A percentile compares a stretch with the other conserved stretches of the same genome.
Evolutionary conservation across 2,329 filamentous ascomycete species (phyloP).

Genomic region (Kalmusia sp.): DNA sequence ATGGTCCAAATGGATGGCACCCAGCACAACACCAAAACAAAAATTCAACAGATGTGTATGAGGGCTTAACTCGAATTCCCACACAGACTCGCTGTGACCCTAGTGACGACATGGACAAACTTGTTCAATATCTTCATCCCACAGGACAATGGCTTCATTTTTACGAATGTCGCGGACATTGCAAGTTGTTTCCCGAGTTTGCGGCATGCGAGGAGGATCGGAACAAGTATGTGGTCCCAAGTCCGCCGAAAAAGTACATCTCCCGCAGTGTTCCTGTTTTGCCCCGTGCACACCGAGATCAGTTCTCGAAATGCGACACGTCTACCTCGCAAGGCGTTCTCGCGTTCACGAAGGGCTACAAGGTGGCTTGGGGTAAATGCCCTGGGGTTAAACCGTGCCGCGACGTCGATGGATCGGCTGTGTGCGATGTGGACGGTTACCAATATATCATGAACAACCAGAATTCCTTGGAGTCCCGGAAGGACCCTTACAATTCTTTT

Average conservation of each 20-base stretch:
- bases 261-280: too few species aligned
- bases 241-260: too few species aligned
- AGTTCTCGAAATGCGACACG: too few species aligned
- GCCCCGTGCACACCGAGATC: too few species aligned
- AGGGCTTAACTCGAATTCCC: background rate
- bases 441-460: background rate
- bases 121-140: background rate
- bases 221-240: background rate
- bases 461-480: background rate
- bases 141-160: background rate
- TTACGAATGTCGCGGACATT: background rate
- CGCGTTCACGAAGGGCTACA: too few species aligned
- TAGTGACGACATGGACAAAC: background rate
- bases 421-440: too few species aligned
- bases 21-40: too few species aligned
- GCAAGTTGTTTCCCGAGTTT: background rate
- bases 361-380: too few species aligned
- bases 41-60: background rate
- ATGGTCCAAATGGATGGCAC: background rate
- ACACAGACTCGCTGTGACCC: constrained; percentile 3
- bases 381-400: too few species aligned
- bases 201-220: background rate
- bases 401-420: too few species aligned
- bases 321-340: too few species aligned
- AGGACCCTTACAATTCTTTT: background rate